A percentile compares a stretch with the other conserved stretches of the same genome.
Evolutionary conservation across 345 rosid species (phyloP).

Genomic region (Corchorus olitorius): DNA sequence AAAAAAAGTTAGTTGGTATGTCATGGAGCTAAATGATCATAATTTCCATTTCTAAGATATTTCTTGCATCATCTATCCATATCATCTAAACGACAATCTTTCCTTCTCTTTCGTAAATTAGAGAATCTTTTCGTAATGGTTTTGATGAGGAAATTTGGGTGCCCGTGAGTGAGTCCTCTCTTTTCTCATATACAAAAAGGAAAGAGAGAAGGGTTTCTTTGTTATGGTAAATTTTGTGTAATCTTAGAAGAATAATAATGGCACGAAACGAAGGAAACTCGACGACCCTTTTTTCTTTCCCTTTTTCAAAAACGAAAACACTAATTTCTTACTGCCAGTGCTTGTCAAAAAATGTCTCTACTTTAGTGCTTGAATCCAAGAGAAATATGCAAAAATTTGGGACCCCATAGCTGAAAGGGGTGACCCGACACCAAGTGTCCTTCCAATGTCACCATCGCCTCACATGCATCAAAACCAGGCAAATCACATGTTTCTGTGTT

Average conservation of each 20-base stretch:
- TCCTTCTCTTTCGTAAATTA: background rate
- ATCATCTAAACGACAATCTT: background rate
- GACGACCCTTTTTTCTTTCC: no score
- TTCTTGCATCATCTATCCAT: slow-evolving; percentile 18
- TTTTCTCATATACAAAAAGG: no score
- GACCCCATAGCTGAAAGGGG: background rate
- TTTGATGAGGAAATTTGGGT: background rate
- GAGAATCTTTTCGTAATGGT: slow-evolving; percentile 6
- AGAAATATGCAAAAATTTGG: slow-evolving; percentile 14
- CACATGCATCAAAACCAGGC: slow-evolving; percentile 35
- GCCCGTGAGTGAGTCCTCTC: slow-evolving; percentile 32
- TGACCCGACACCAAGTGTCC: slow-evolving; percentile 26
- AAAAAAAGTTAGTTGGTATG: slow-evolving; percentile 21
- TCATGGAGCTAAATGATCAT: slow-evolving; percentile 1
- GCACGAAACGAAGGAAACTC: no score
- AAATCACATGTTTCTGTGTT: slow-evolving; percentile 32
- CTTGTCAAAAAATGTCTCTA: background rate
- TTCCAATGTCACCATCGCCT: slow-evolving; percentile 35
- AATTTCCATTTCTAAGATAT: slow-evolving; percentile 16
- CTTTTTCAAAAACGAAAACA: no score
- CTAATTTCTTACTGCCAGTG: background rate
- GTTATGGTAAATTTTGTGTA: background rate
- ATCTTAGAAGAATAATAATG: no score
- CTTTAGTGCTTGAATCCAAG: slow-evolving; percentile 12
- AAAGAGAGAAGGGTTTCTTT: background rate